Percentiles rank a stretch among this genome's conserved stretches.
phyloP scores from a whole-genome alignment of 192 early-diverging fungal species.

The Podila horticola region DNA sequence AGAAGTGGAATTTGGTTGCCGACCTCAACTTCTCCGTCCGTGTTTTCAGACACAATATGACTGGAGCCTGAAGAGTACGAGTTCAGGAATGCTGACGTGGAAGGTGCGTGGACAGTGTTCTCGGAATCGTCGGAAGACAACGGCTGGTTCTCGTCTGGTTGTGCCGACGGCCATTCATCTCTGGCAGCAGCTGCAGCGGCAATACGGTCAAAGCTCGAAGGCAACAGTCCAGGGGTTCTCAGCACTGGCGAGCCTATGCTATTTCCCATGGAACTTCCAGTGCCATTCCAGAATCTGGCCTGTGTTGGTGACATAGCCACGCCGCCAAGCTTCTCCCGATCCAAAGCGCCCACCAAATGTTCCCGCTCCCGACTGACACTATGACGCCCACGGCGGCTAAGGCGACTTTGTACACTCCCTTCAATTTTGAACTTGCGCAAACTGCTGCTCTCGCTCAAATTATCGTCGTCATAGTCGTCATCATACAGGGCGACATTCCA shows the following conservation, averaged over 20 bases:
- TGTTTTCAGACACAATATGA: too few relatives aligned
- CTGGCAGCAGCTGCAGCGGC: conserved; percentile 29
- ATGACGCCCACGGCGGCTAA: neutral
- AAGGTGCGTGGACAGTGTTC: too few relatives aligned
- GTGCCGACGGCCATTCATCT: neutral
- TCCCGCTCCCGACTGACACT: neutral
- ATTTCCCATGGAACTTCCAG: neutral
- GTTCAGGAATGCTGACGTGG: too few relatives aligned
- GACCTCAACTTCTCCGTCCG: neutral
- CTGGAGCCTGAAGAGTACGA: too few relatives aligned
- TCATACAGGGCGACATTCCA: conserved; percentile 47
- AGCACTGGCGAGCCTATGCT: neutral
- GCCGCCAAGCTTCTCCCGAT: neutral
- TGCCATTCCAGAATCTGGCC: too few relatives aligned
- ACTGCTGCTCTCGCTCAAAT: conserved; percentile 11
- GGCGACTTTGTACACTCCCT: neutral
- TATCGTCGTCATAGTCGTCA: conserved; percentile 32
- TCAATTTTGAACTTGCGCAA: neutral
- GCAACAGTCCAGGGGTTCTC: neutral
- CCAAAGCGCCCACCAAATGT: neutral
- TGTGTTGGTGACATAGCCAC: too few relatives aligned
- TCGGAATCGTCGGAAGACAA: too few relatives aligned
- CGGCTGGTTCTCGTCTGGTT: too few relatives aligned
- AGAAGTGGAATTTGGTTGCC: neutral
- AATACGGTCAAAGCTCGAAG: conserved; percentile 32